Evolutionary conservation across 148 eudicot species (phyloP).

Genomic region (Rhododendron simsii): DNA sequence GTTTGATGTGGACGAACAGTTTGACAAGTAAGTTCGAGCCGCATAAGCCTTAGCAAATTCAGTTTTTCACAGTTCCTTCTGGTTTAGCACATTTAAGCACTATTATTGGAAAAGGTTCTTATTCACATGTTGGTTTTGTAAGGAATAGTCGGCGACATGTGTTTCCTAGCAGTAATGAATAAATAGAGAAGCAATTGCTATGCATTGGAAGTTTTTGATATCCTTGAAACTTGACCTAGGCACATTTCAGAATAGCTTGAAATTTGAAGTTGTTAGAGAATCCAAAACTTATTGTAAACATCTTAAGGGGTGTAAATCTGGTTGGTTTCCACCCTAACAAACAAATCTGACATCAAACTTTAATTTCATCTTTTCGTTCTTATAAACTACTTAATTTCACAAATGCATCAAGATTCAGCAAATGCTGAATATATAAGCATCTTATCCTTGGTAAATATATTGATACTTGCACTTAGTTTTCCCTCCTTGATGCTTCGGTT

Average conservation of each 20-base stretch:
- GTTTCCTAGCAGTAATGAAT: neutral
- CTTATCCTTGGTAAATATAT: neutral
- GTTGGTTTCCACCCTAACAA: neutral
- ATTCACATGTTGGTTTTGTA: constrained; percentile 1
- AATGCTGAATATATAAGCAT: neutral
- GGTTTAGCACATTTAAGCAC: neutral
- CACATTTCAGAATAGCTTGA: neutral
- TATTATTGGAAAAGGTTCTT: neutral
- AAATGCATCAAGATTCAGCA: neutral
- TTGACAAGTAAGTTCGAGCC: constrained; percentile 54
- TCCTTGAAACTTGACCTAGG: neutral
- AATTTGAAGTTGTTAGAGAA: constrained; percentile 4
- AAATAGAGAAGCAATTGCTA: neutral
- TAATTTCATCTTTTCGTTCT: neutral
- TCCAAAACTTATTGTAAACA: neutral
- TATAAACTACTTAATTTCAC: neutral
- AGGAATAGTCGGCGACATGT: neutral
- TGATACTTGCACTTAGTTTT: neutral
- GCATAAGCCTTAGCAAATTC: neutral
- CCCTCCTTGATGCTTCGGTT: neutral
- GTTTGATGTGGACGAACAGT: constrained; percentile 35
- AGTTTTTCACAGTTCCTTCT: neutral
- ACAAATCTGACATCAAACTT: neutral
- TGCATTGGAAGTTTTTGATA: neutral
- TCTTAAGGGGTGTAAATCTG: neutral